These are phyloP conservation scores for Gardenia jasminoides DNA, from an alignment of 257 asterid genomes.

Conservation along the genomic window DNA sequence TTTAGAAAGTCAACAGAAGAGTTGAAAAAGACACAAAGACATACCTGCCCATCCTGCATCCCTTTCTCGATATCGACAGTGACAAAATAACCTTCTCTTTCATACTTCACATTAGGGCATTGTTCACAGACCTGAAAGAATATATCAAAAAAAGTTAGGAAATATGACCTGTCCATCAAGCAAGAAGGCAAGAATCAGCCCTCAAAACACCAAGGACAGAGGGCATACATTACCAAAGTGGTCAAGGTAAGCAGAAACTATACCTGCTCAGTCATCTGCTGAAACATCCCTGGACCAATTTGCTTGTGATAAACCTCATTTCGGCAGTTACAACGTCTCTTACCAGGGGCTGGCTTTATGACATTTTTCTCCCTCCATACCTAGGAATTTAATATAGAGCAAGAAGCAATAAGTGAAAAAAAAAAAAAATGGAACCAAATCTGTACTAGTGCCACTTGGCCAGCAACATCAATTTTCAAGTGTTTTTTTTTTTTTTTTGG, in stretches of 20 bases:
- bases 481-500: background rate
- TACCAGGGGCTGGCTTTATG: slow-evolving; percentile 91
- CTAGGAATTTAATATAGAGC: slow-evolving; percentile 34
- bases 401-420: background rate
- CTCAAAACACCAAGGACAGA: background rate
- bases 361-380: slow-evolving; percentile 97
- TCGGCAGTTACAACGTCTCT: slow-evolving; percentile 95
- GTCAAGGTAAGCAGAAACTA: background rate
- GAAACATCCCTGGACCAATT: slow-evolving; percentile 99
- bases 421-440: background rate
- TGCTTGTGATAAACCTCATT: slow-evolving; percentile 98
- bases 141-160: slow-evolving; percentile 7
- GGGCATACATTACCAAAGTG: background rate
- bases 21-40: slow-evolving; percentile 8
- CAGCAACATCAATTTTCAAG: background rate
- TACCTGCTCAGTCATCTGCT: slow-evolving; percentile 99
- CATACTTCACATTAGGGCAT: slow-evolving; percentile 94
- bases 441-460: background rate
- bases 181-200: background rate
- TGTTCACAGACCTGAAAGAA: slow-evolving; percentile 83
- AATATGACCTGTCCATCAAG: background rate
- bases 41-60: slow-evolving; percentile 96
- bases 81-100: slow-evolving; percentile 83
- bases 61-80: slow-evolving; percentile 99
- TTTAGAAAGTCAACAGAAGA: background rate